Conservation (phyloP, 768 basidiomycete genomes). For the Auriscalpium microsporum region DNA sequence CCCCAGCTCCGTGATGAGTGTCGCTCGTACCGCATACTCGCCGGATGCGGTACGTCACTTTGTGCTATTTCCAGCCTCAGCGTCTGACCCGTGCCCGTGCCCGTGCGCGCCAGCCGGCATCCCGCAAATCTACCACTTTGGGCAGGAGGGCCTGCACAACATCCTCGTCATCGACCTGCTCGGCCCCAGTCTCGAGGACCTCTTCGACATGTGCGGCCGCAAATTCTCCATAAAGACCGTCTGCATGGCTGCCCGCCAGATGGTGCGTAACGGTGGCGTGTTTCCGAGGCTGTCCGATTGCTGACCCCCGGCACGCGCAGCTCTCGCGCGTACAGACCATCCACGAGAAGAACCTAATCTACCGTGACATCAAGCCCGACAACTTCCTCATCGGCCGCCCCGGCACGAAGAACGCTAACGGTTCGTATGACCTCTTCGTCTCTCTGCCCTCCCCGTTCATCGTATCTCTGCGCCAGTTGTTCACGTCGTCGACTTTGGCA, state of each 20-base stretch:
- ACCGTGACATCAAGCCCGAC: conserved; percentile 99
- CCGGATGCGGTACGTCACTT: conserved; percentile 63
- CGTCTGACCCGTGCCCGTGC: conserved; percentile 9
- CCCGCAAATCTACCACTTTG: conserved; percentile 99
- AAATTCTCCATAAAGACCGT: conserved; percentile 98
- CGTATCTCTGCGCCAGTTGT: conserved; percentile 40
- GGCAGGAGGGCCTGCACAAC: conserved; percentile 97
- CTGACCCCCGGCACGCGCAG: conserved; percentile 31
- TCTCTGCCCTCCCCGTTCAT: neutral
- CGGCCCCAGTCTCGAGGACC: conserved; percentile 92
- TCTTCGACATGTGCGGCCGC: conserved; percentile 98
- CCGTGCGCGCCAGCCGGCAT: conserved; percentile 64
- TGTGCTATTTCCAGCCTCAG: conserved; percentile 3
- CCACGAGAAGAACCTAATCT: conserved; percentile 99
- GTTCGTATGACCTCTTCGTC: conserved; percentile 31
- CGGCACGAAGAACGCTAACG: conserved; percentile 80
- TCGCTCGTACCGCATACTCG: conserved; percentile 87
- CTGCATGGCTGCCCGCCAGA: conserved; percentile 97
- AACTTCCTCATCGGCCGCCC: conserved; percentile 97
- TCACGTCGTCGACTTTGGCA: conserved; percentile 97
- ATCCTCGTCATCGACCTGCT: conserved; percentile 97
- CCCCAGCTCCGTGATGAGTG: conserved; percentile 98
- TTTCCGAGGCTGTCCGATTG: neutral
- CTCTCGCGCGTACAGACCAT: conserved; percentile 94
- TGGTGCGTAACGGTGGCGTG: conserved; percentile 41